Conservation (phyloP, 805 yeast genomes). For the Middelhovenomyces tepae region DNA sequence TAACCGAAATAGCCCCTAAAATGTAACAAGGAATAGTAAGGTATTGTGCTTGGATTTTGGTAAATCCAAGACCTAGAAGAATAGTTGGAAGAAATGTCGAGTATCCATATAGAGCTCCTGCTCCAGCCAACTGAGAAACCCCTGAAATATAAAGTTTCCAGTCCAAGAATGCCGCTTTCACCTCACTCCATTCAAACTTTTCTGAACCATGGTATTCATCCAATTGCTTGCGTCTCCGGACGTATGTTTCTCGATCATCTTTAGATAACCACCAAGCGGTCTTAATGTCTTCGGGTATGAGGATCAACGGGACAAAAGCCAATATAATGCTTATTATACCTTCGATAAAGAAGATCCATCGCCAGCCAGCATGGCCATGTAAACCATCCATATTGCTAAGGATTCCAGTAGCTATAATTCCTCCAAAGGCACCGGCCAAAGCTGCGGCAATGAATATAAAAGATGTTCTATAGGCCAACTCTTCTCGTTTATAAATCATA, state of each 20-base stretch:
- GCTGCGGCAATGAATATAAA: constrained; percentile 45
- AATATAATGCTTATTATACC: constrained; percentile 40
- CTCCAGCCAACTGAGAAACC: too few species aligned
- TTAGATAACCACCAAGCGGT: constrained; percentile 31
- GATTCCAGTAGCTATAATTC: constrained; percentile 44
- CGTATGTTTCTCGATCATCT: too few species aligned
- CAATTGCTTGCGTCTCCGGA: too few species aligned
- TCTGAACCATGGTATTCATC: too few species aligned
- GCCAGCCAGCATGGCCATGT: constrained; percentile 47
- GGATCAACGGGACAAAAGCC: constrained; percentile 29
- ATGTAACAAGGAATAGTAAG: constrained; percentile 37
- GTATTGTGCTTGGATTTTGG: constrained; percentile 31
- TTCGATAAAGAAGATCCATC: constrained; percentile 60
- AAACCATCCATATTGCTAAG: constrained; percentile 38
- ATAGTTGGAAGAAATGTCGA: constrained; percentile 39
- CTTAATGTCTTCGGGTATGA: constrained; percentile 33
- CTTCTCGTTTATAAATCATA: constrained; percentile 39
- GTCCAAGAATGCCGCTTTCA: too few species aligned
- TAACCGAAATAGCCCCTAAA: constrained; percentile 31
- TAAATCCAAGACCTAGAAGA: constrained; percentile 33
- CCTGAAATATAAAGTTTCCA: too few species aligned
- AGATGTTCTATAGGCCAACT: constrained; percentile 40
- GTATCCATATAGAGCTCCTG: too few species aligned
- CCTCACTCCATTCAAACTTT: too few species aligned
- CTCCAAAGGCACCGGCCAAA: constrained; percentile 51